Conservation (phyloP, 2,329 filamentous ascomycete species). For the Diaporthe batatas region DNA sequence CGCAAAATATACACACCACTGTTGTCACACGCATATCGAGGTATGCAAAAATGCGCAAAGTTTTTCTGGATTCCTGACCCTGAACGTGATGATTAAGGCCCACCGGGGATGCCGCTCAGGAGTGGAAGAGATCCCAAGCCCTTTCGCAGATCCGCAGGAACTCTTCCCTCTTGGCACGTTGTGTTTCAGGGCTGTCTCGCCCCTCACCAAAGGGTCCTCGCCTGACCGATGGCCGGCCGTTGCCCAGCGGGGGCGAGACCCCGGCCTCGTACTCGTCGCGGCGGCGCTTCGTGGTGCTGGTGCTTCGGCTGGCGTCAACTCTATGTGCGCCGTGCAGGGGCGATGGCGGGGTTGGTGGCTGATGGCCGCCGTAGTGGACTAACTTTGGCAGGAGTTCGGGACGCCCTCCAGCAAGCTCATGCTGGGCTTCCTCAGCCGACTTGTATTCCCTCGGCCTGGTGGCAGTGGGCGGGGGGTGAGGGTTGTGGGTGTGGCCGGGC, state of each 20-base stretch:
- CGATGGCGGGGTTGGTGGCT: slow-evolving; percentile 92
- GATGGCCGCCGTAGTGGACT: slow-evolving; percentile 94
- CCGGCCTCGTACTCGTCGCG: slow-evolving; percentile 96
- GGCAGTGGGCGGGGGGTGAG: slow-evolving; percentile 65
- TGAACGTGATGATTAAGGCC: background rate
- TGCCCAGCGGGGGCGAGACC: slow-evolving; percentile 84
- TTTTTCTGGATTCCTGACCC: background rate
- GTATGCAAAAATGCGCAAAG: slow-evolving; percentile 20
- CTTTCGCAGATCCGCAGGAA: slow-evolving; percentile 88
- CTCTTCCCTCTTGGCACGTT: slow-evolving; percentile 90
- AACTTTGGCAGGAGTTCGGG: slow-evolving; percentile 93
- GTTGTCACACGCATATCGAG: slow-evolving; percentile 29
- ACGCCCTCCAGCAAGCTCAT: slow-evolving; percentile 89
- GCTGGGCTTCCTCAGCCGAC: slow-evolving; percentile 95
- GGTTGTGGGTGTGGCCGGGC: slow-evolving; percentile 77
- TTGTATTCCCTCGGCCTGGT: slow-evolving; percentile 87
- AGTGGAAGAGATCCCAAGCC: slow-evolving; percentile 98
- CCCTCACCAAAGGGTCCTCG: slow-evolving; percentile 84
- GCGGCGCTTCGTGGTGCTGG: slow-evolving; percentile 73
- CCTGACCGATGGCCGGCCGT: slow-evolving; percentile 73
- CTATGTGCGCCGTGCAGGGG: slow-evolving; percentile 68
- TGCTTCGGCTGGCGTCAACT: slow-evolving; percentile 68
- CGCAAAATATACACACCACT: slow-evolving; percentile 27
- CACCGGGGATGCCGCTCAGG: slow-evolving; percentile 61
- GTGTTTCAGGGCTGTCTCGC: slow-evolving; percentile 85